These are phyloP conservation scores for Penicillium canescens DNA, from an alignment of 495 filamentous ascomycete species.

Conservation along the genomic window DNA sequence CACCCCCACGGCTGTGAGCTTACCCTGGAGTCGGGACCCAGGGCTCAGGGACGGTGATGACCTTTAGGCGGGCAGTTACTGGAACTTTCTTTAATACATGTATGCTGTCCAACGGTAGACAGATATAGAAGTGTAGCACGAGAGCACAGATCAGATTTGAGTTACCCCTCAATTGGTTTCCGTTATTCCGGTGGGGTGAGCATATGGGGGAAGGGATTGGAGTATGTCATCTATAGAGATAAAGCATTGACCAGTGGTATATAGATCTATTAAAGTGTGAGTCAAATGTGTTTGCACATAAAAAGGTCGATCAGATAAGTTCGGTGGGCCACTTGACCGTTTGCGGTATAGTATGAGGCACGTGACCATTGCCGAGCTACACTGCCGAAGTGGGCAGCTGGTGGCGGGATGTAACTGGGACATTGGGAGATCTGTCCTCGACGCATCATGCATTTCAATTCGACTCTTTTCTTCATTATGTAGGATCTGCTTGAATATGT, in stretches of 20 bases:
- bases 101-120: too few species aligned
- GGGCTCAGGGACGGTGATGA: background rate
- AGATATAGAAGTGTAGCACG: too few species aligned
- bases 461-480: background rate
- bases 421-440: background rate
- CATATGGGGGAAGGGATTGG: too few species aligned
- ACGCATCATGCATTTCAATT: conserved; percentile 4
- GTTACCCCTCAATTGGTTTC: background rate
- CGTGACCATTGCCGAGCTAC: conserved; percentile 13
- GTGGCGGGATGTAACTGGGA: conserved; percentile 9
- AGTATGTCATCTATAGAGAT: background rate
- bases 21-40: background rate
- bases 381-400: conserved; percentile 14
- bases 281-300: conserved; percentile 24
- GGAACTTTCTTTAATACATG: background rate
- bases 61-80: background rate
- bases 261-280: conserved; percentile 14
- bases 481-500: too few species aligned
- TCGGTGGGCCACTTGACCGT: conserved; percentile 7
- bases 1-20: background rate
- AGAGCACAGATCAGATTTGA: background rate
- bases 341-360: conserved; percentile 13
- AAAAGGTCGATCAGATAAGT: conserved; percentile 29
- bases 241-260: background rate
- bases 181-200: too few species aligned